Evolutionary conservation across 2,329 filamentous ascomycete species (phyloP), one percentile per base, ranked within the genome.

Genomic region (Fusarium mangiferae): DNA sequence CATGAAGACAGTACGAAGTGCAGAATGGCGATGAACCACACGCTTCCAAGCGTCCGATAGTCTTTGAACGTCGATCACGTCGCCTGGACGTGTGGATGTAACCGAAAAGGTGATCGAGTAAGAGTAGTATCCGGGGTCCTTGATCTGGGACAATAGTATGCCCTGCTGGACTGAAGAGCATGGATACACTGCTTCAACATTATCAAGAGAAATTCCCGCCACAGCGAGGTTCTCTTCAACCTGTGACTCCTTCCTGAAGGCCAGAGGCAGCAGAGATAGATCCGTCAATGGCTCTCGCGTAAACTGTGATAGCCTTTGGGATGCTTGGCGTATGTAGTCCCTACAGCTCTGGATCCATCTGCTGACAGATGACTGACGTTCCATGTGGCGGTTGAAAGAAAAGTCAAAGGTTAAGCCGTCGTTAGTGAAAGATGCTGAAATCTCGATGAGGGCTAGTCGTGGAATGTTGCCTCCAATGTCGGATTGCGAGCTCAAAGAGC

Each of bases 151-250:
- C 7, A 78, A 48, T 1, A 78, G 48, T 1, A 78, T 75, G 4
- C 75, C 77, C 20, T 77, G 70, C 38, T 78, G 77, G 3, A 78
- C 64, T 1, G 72, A 39, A 1, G 77, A 77, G 59, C 72, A 77
- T 8, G 77, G 77, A 2, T 77, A 78, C 12, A 44, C 57, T 3
- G 62, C 65, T 39, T 78, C 75, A 18, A 78, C 20, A 0, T 51
- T 26, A 1, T 24, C 18, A 7, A 17, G 6, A 22, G 20, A 15
- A 8, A 75, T 64, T 0, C 30, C 51, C 7, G 44, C 1, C 30
- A 67, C 68, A 1, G 22, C 1, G 7, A 73, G 66, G n/a, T 20
- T 48, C 8, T 2, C 26, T 0, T 59, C 45, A 17, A 73, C 56
- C 12, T 70, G 24, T 2, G 48, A 57, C 7, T 12, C 20, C 6